A percentile compares a stretch with the other conserved stretches of the same genome.
Evolutionary conservation across 139 green algal species (phyloP).

Genomic region (Eudorina sp.): DNA sequence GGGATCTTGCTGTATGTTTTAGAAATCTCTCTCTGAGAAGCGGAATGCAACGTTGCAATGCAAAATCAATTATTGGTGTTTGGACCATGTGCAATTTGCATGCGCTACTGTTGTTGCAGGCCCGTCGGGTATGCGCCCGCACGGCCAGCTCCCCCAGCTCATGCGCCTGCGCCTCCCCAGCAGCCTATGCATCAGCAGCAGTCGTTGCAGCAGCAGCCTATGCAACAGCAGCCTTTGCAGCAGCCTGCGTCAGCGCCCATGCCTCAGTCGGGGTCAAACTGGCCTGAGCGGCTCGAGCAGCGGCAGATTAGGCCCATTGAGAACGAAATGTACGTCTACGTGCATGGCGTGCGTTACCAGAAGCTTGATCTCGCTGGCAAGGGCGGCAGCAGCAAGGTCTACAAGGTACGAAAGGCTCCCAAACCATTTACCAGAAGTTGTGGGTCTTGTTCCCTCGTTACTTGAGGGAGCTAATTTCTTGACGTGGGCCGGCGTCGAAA

Average conservation of each 20-base stretch:
- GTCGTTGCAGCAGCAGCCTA: constrained; percentile 34
- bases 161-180: not conserved
- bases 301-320: constrained; percentile 68
- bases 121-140: not conserved
- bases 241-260: constrained; percentile 34
- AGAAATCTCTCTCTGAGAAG: not conserved
- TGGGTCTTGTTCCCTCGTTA: no score
- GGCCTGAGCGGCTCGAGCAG: constrained; percentile 54
- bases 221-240: constrained; percentile 41
- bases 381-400: constrained; percentile 95
- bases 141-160: not conserved
- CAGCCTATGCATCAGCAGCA: constrained; percentile 36
- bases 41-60: not conserved
- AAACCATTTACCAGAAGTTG: no score
- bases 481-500: no score
- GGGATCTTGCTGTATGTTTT: not conserved
- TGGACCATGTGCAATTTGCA: not conserved
- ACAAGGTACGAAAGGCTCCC: constrained; percentile 79
- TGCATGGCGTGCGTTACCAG: constrained; percentile 88
- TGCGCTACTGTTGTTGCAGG: not conserved
- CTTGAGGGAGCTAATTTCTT: no score
- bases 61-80: not conserved
- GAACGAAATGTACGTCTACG: constrained; percentile 86
- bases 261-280: constrained; percentile 20
- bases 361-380: constrained; percentile 95